These are phyloP conservation scores for Prunus salicina DNA, from an alignment of 306 rosid species.

Conservation along the genomic window DNA sequence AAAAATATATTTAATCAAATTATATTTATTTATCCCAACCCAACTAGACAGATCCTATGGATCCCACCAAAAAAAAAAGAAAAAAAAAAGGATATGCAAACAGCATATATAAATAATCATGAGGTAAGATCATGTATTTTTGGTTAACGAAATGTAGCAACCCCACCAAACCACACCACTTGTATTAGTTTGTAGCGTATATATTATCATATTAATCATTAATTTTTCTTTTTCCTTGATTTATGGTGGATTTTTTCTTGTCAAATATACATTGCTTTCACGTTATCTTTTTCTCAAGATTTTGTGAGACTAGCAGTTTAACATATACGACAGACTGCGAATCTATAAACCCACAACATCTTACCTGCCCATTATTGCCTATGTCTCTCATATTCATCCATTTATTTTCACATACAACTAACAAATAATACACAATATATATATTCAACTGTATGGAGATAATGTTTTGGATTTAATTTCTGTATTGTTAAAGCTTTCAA, in stretches of 20 bases:
- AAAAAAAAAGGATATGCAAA: too few relatives aligned
- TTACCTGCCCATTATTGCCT: conserved; percentile 8
- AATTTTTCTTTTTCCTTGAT: not conserved
- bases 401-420: too few relatives aligned
- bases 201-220: not conserved
- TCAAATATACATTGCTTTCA: conserved; percentile 31
- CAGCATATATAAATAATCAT: too few relatives aligned
- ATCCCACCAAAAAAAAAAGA: too few relatives aligned
- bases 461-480: not conserved
- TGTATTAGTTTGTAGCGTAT: too few relatives aligned
- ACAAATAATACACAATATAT: too few relatives aligned
- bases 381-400: not conserved
- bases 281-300: conserved; percentile 37
- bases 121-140: too few relatives aligned
- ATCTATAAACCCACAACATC: not conserved
- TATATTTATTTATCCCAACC: too few relatives aligned
- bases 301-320: not conserved
- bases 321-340: conserved; percentile 1
- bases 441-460: not conserved
- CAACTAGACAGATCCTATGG: too few relatives aligned
- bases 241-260: not conserved
- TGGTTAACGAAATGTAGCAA: too few relatives aligned
- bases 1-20: too few relatives aligned
- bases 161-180: too few relatives aligned
- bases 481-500: not conserved